Base-by-base conservation (phyloP, 768 basidiomycete species). In the Peribolospora baueri region DNA sequence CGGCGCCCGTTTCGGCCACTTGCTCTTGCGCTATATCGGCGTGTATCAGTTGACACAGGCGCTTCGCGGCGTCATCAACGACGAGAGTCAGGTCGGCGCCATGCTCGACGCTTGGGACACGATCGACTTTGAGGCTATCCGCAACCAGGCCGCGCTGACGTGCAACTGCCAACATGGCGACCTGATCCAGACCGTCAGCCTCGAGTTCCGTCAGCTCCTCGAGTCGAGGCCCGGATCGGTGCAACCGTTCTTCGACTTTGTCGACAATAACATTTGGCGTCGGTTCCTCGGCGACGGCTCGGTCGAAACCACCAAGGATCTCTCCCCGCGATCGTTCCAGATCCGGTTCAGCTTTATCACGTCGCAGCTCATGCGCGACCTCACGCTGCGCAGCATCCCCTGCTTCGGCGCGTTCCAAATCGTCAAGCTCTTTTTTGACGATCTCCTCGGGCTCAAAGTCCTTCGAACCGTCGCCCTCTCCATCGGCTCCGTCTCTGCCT, bases 121-220 rank as follows among this genome's bases (percentile, higher is more conserved):
- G 67, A 77, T 88, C 48, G 83, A 88, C 65, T 88, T 88, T 61
- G 84, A 88, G 66, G 85, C 84, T 41, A 83, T 88, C 54, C 77
- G 85, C 57, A 88, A 88, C 64, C 84, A 87, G 64, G 84, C 84
- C n/a, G 84, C 84, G 25, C 70, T 88, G 62, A 84, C 87, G 40
- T 88, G 84, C 74, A 87, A 87, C 64, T 88, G 84, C 66, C 81
- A 85, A 51, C 84, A 87, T 60, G 84, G 87, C 68, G 84, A 86
- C 63, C 73, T 88, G 49, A 76, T 84, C 47, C 84, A 86, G 61
- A 73, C 87, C 50, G 68, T 88, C 50, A 85, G 87, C 65, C 79
- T 82, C 53, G 84, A 88, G 66, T 86, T 87, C 65, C 79, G 83
- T 36, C 66, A 69, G 36, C 68, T 88, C 67, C 69, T 87, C 69